Conservation (phyloP, 352 stramenopile genomes). For the Vaucheria bursata region DNA sequence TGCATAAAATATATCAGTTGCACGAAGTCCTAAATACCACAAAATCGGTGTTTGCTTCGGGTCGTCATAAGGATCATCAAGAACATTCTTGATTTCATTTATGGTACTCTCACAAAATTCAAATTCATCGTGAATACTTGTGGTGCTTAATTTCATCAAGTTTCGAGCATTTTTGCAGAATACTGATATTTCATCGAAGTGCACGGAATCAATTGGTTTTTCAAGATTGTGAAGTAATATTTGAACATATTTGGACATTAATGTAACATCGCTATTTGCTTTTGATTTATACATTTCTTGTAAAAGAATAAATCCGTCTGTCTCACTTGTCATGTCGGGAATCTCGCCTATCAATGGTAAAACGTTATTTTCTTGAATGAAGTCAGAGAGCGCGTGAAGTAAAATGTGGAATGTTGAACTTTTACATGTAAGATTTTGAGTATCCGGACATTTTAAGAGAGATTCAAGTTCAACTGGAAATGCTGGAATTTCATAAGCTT, state of each 20-base stretch:
- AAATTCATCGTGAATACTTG: constrained; percentile 71
- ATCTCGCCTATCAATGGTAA: constrained; percentile 55
- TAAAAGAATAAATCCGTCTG: constrained; percentile 80
- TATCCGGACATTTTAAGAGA: constrained; percentile 52
- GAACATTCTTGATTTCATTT: constrained; percentile 58
- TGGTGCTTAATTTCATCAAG: constrained; percentile 63
- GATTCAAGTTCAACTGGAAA: constrained; percentile 63
- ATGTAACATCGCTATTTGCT: constrained; percentile 59
- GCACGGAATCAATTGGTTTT: constrained; percentile 41
- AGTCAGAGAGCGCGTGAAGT: constrained; percentile 61
- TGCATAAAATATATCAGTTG: constrained; percentile 60
- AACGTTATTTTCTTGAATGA: constrained; percentile 60
- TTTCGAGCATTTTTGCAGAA: constrained; percentile 87
- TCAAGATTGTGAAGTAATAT: constrained; percentile 26
- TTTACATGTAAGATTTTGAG: constrained; percentile 9
- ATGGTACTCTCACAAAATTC: constrained; percentile 56
- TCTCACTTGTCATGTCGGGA: constrained; percentile 92
- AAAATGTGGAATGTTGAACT: constrained; percentile 69
- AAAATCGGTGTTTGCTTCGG: constrained; percentile 78
- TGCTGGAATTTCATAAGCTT: constrained; percentile 64
- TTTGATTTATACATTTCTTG: constrained; percentile 76
- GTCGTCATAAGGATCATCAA: constrained; percentile 56
- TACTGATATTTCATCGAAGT: constrained; percentile 61
- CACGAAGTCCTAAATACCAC: constrained; percentile 85
- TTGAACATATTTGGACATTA: constrained; percentile 50